These are phyloP conservation scores for Coniochaeta sp. DNA, from an alignment of 2,329 filamentous ascomycete species.

Conservation along the genomic window DNA sequence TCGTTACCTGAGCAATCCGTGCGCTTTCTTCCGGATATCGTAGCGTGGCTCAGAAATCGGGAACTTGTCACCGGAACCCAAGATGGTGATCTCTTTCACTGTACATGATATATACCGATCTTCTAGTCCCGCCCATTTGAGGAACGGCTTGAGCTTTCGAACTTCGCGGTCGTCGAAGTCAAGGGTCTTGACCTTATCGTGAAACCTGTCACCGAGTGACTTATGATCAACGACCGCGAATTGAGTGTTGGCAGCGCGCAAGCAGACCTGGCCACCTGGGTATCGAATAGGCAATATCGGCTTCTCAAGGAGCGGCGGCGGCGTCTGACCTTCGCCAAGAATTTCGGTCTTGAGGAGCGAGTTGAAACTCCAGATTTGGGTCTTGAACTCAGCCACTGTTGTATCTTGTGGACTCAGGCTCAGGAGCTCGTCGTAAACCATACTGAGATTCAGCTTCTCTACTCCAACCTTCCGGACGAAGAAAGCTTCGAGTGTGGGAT, in stretches of 20 bases:
- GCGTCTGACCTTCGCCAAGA: not conserved
- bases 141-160: not conserved
- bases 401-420: not conserved
- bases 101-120: conserved; percentile 21
- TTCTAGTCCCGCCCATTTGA: conserved; percentile 24
- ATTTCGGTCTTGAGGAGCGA: conserved; percentile 12
- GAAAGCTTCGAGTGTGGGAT: conserved; percentile 15
- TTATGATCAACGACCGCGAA: conserved; percentile 29
- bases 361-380: conserved; percentile 23
- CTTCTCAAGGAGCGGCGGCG: not conserved
- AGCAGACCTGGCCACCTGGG: conserved; percentile 6
- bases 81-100: conserved; percentile 22
- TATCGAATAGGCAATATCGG: conserved; percentile 17
- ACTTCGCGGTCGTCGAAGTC: not conserved
- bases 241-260: conserved; percentile 4
- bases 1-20: conserved; percentile 23
- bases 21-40: conserved; percentile 21
- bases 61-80: conserved; percentile 10
- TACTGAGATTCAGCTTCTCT: conserved; percentile 8
- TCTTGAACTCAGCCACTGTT: conserved; percentile 18
- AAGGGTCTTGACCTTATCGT: not conserved
- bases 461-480: conserved; percentile 13
- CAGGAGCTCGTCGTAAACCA: conserved; percentile 7
- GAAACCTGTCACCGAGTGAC: conserved; percentile 6
- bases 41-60: conserved; percentile 13